Evolutionary conservation across 768 basidiomycete genomes (phyloP).

Genomic region (Cyathus striatus): DNA sequence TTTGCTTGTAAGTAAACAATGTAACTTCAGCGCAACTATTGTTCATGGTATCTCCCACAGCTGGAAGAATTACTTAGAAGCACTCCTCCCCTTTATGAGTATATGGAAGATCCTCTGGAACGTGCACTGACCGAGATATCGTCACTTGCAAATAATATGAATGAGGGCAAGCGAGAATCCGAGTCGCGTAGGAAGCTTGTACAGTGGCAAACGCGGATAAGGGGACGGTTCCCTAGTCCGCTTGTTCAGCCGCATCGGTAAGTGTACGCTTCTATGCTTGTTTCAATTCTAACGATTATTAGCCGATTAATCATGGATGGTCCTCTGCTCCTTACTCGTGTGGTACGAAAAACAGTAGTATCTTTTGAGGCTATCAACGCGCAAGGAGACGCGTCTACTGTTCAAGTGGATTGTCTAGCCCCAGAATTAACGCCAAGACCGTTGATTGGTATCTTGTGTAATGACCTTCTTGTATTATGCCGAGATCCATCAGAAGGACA

Average conservation of each 20-base stretch:
- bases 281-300: slow-evolving; percentile 3
- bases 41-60: slow-evolving; percentile 28
- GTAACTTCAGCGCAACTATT: slow-evolving; percentile 1
- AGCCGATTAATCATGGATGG: slow-evolving; percentile 96
- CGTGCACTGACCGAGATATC: slow-evolving; percentile 85
- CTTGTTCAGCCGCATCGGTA: slow-evolving; percentile 96
- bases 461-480: slow-evolving; percentile 89
- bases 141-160: slow-evolving; percentile 89
- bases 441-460: slow-evolving; percentile 81
- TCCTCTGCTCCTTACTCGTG: slow-evolving; percentile 75
- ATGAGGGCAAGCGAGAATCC: slow-evolving; percentile 94
- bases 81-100: slow-evolving; percentile 77
- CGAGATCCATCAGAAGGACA: slow-evolving; percentile 79
- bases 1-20: slow-evolving; percentile 62
- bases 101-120: slow-evolving; percentile 78
- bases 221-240: slow-evolving; percentile 92
- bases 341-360: slow-evolving; percentile 80
- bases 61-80: slow-evolving; percentile 82
- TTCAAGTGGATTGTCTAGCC: slow-evolving; percentile 87
- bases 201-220: slow-evolving; percentile 85
- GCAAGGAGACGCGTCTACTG: slow-evolving; percentile 71
- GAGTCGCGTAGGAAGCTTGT: slow-evolving; percentile 90
- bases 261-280: slow-evolving; percentile 14
- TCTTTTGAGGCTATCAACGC: slow-evolving; percentile 78
- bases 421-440: slow-evolving; percentile 81